Evolutionary conservation across 306 rosid genomes (phyloP).

Genomic region (Cucumis cinereus): DNA sequence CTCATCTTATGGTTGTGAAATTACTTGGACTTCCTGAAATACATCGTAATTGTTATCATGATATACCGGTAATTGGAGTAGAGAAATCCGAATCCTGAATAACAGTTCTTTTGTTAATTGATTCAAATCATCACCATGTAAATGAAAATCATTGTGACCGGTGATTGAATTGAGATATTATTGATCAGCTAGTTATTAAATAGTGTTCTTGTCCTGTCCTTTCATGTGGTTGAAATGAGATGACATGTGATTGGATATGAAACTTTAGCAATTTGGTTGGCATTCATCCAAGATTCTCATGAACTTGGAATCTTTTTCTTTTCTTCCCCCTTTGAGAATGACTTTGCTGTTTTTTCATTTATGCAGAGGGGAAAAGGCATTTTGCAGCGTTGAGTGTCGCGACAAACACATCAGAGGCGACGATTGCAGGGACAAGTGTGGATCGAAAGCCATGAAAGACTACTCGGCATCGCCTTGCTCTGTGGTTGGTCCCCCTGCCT

Average conservation of each 20-base stretch:
- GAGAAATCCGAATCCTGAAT: neutral
- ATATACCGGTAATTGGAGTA: neutral
- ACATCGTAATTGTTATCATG: neutral
- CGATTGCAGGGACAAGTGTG: constrained; percentile 29
- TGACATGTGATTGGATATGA: neutral
- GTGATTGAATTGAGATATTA: neutral
- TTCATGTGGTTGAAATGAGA: constrained; percentile 5
- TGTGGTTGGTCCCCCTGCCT: constrained; percentile 16
- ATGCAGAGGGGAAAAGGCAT: constrained; percentile 62
- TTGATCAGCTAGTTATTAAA: neutral
- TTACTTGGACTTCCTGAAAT: neutral
- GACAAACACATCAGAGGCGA: constrained; percentile 42
- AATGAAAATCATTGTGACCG: neutral
- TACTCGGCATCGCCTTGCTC: constrained; percentile 40
- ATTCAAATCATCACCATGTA: neutral
- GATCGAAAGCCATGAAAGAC: constrained; percentile 28
- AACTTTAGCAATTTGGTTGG: neutral
- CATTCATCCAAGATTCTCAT: neutral
- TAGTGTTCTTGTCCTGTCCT: neutral
- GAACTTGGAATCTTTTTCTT: neutral
- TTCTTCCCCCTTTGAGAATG: neutral
- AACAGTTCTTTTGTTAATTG: neutral
- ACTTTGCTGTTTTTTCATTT: constrained; percentile 1
- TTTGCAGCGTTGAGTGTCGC: constrained; percentile 55
- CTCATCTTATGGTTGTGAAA: neutral